Conservation (phyloP, 495 filamentous ascomycete genomes). For the Xylaria cubensis region DNA sequence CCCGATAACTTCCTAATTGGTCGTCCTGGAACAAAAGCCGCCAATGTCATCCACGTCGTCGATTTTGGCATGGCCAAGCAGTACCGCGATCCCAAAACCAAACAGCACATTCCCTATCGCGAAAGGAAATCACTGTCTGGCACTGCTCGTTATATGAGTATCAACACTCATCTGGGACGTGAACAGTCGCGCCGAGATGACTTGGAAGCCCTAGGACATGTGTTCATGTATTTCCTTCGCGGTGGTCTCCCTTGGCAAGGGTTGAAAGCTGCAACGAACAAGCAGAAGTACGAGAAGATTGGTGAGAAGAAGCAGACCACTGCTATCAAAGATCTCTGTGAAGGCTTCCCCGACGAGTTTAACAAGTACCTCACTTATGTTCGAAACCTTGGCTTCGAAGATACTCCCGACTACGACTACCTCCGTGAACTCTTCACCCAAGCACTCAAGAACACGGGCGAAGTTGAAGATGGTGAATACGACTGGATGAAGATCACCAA, state of each 20-base stretch:
- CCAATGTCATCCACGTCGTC: constrained; percentile 98
- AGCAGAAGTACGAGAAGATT: constrained; percentile 99
- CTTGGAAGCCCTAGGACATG: constrained; percentile 93
- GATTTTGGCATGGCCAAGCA: constrained; percentile 99
- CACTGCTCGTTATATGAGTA: constrained; percentile 98
- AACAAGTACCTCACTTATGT: constrained; percentile 97
- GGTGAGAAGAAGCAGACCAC: constrained; percentile 99
- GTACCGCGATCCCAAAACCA: constrained; percentile 98
- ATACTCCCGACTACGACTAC: constrained; percentile 98
- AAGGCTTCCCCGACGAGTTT: constrained; percentile 97
- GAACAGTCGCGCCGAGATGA: constrained; percentile 98
- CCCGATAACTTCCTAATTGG: constrained; percentile 99
- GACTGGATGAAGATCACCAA: constrained; percentile 99
- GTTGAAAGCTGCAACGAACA: constrained; percentile 98
- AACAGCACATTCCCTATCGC: constrained; percentile 98
- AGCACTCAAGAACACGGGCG: constrained; percentile 91
- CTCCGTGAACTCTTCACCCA: constrained; percentile 95
- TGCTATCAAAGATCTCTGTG: constrained; percentile 93
- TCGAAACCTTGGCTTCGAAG: constrained; percentile 96
- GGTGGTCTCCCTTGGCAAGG: constrained; percentile 98
- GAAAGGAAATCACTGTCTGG: constrained; percentile 97
- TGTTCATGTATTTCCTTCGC: constrained; percentile 99
- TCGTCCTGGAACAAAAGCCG: constrained; percentile 86
- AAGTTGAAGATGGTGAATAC: constrained; percentile 98
- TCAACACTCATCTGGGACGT: constrained; percentile 96